Evolutionary conservation across 1,284 basidiomycete species (phyloP), one percentile per base, ranked within the genome.

Genomic region (Sphagnurus paluster): DNA sequence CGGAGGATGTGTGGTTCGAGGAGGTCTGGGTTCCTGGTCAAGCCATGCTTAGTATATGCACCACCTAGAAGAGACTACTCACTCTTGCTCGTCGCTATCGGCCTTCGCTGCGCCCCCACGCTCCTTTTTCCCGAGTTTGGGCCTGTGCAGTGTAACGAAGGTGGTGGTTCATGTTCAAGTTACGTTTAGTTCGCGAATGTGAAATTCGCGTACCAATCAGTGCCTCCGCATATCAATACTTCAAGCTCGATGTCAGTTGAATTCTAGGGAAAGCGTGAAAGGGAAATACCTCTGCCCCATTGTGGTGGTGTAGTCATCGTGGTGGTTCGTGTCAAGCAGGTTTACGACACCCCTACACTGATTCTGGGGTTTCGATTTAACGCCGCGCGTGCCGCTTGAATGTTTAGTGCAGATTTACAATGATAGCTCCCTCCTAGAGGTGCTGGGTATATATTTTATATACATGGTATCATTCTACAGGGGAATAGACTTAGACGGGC

Each of bases 1-100:
- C 95, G 89, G 29, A 97, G 76, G 59, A 96, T 92, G 64, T 93
- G 82, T 0, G 94, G 93, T 63, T 87, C 79, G 37, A 84, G 76
- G 4, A 98, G 76, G 71, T 97, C 93, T 5, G 90, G 87, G 52
- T 68, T 68, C 50, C 71, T 75, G 11, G 14, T 16, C 35, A 14
- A 25, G 36, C 14, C 2, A 30, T 20, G 24, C 25, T 41, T 28
- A 48, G 39, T 16, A 26, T 53, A 9, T 23, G 33, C 19, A 14
- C 6, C 8, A 16, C 35, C 36, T 46, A 13, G 42, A 5, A 5
- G 30, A 28, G 36, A 30, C 26, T 33, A 43, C 44, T 38, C 42
- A 68, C 66, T 58, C 55, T 61, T 63, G 63, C 60, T 59, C 65
- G 65, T 58, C 70, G 67, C 20, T 66, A 44, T 72, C 71, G 54